Evolutionary conservation across 345 rosid species (phyloP), one percentile per base, ranked within the genome.

Genomic region (Capsella bursapastoris): DNA sequence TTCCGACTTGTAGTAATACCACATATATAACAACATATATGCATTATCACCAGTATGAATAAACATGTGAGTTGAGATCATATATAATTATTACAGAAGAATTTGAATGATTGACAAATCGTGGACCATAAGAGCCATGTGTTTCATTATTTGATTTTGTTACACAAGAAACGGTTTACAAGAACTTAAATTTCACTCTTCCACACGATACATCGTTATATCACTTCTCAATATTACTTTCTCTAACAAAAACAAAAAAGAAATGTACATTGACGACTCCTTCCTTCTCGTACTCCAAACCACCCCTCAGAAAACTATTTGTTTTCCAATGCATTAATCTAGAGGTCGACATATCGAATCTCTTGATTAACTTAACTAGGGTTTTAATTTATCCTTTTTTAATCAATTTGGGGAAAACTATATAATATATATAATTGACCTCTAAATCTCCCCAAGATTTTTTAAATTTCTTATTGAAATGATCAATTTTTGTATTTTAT

Each of bases 251-350:
- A 68, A 31, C 37, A 47, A 22, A 22, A 22, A 22, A 22, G 25
- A 22, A 22, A 22, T 68, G 55, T 60, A 68, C 79, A 68, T 4
- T 7, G 35, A 29, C 37, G 0, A 32, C 37, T 34, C 0, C 35
- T 18, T 52, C 9, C 28, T 35, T 64, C 18, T 57, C 61, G 6
- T 60, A 51, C 56, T 65, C 52, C 8, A 16, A 48, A 31, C 68
- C 68, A n/a, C 68, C 68, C 25, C 11, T 51, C 14, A 32, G 79
- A 75, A 60, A 75, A 75, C 63, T 50, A 51, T 49, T 50, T 4
- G 45, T 75, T 75, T 75, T 75, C 73, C 6, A n/a, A 14, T 66
- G 48, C 16, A 37, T 37, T 40, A 58, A 49, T 40, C 58, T 55
- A 44, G 11, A 51, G 77, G 44, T 32, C 56, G 0, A 2, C 11